A percentile compares a stretch with the other conserved stretches of the same genome.
phyloP scores from a whole-genome alignment of 768 basidiomycete species.

The Mycena alexandri region DNA sequence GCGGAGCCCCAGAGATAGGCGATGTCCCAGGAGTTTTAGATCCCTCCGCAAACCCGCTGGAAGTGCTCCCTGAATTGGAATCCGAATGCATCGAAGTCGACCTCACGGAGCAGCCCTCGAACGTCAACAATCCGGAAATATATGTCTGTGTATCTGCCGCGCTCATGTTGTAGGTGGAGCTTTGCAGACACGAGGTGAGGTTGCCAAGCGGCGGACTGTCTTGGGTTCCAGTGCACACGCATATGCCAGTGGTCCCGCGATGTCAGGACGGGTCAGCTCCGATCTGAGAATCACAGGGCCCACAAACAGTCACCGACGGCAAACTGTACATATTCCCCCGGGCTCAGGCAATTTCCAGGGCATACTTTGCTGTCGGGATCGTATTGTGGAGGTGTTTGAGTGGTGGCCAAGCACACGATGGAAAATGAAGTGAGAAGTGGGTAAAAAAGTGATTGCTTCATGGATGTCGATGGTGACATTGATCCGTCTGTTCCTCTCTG shows the following conservation, averaged over 20 bases:
- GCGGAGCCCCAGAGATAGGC: background rate
- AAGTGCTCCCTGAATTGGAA: background rate
- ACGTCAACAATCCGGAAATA: background rate
- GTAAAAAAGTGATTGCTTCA: background rate
- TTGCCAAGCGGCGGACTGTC: constrained; percentile 15
- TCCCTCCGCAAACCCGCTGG: no score
- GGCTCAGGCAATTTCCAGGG: constrained; percentile 14
- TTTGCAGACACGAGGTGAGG: constrained; percentile 11
- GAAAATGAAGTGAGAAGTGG: background rate
- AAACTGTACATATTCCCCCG: constrained; percentile 10
- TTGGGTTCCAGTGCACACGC: background rate
- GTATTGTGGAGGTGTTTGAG: constrained; percentile 5
- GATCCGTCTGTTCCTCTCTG: no score
- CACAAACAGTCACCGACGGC: background rate
- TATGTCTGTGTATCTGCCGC: constrained; percentile 9
- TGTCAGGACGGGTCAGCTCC: background rate
- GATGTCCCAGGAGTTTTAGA: no score
- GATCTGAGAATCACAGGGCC: background rate
- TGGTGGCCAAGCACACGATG: background rate
- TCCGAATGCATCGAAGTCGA: background rate
- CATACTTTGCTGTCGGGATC: constrained; percentile 15
- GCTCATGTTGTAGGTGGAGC: constrained; percentile 3
- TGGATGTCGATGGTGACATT: background rate
- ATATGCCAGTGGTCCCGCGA: constrained; percentile 5
- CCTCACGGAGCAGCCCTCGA: constrained; percentile 13